phyloP scores from a whole-genome alignment of 2,329 filamentous ascomycete genomes.

The Diaporthe australafricana region DNA sequence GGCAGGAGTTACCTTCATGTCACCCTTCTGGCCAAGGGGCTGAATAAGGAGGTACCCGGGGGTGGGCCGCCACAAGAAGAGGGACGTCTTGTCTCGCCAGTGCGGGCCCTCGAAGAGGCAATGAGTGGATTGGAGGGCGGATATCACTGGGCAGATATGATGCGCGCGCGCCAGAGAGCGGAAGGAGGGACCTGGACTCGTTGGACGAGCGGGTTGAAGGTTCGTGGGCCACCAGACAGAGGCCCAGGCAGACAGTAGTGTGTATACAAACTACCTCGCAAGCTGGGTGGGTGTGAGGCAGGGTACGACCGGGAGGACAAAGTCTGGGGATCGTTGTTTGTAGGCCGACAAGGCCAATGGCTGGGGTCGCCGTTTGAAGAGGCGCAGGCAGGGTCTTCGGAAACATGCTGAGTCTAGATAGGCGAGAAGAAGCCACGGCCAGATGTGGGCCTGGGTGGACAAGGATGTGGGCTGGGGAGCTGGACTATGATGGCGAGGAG shows the following conservation, averaged over 20 bases:
- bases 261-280: slow-evolving; percentile 3
- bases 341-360: slow-evolving; percentile 20
- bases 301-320: slow-evolving; percentile 17
- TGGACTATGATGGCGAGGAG: not conserved
- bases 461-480: slow-evolving; percentile 3
- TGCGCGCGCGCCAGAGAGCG: not conserved
- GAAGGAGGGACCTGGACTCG: not conserved
- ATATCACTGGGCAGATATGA: not conserved
- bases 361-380: slow-evolving; percentile 19
- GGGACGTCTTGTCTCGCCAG: slow-evolving; percentile 12
- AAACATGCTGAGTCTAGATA: slow-evolving; percentile 36
- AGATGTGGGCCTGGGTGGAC: slow-evolving; percentile 26
- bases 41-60: slow-evolving; percentile 11
- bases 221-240: slow-evolving; percentile 28
- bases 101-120: not conserved
- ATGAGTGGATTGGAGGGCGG: slow-evolving; percentile 5
- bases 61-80: slow-evolving; percentile 19
- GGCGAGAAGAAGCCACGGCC: slow-evolving; percentile 32
- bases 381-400: slow-evolving; percentile 34
- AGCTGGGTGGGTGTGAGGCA: not conserved
- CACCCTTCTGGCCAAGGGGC: slow-evolving; percentile 18
- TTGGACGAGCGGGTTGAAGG: slow-evolving; percentile 1
- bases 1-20: slow-evolving; percentile 3
- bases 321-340: slow-evolving; percentile 31
- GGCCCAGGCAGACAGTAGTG: slow-evolving; percentile 1